Base-by-base conservation (phyloP, 2,329 filamentous ascomycete genomes). In the Trichoderma hamatum region DNA sequence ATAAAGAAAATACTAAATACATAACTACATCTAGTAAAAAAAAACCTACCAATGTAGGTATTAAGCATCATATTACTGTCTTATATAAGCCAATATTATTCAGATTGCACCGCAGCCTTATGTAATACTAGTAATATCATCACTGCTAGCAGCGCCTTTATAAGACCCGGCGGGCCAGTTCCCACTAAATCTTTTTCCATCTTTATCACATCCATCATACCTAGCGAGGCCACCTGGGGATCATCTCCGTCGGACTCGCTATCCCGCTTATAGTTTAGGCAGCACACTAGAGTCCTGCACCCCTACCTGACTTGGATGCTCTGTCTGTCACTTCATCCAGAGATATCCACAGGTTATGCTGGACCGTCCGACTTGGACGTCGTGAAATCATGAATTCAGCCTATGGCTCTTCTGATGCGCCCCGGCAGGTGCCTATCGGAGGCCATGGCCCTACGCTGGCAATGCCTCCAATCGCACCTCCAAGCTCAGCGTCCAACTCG, bases 371-470 rank as follows among this genome's bases (percentile, higher is more conserved):
- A 49, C 39, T 30, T 49, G 34, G 34, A 43, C 56, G 56, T 43
- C 56, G n/a, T 43, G n/a, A 58, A 66, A 61, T 60, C 70, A 79
- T 79, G 78, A 78, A 77, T 69, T 75, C 75, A 36, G 69, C 73
- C 70, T 79, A 78, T 69, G 74, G 73, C 56, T 74, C 71, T 46
- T 69, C 76, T 64, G 74, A 78, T 66, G 75, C 77, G 74, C 73
- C 77, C 54, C 78, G 79, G 72, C 76, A 75, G 64, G 72, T 76
- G 69, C 74, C 77, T 59, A 67, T 76, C 64, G 67, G 74, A 26
- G 71, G 71, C 52, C 69, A 73, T 56, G 73, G 73, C 51, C 78
- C 78, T 68, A 65, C 72, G 52, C 70, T 73, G 66, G 70, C 60
- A 36, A 60, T 72, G 49, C 71, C 74, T 60, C 68, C 74, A 14